Base-by-base conservation (phyloP, 2,329 filamentous ascomycete genomes). In the Pseudocercospora vitis region DNA sequence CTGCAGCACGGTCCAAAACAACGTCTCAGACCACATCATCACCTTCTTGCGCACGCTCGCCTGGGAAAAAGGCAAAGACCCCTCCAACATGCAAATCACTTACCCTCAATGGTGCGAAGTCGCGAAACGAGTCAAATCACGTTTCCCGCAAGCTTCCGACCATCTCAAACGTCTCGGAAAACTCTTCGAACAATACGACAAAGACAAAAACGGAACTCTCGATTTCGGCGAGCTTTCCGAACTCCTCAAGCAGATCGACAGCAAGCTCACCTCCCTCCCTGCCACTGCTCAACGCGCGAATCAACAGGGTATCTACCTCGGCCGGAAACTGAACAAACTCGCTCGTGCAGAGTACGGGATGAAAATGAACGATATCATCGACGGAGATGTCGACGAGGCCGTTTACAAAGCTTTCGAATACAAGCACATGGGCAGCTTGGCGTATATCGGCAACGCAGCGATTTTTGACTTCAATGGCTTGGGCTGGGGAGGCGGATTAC, bases 381-480 rank as follows among this genome's bases (percentile, higher is more conserved):
- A 96, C 64, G 92, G 91, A 16, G 92, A 97, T 68, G 74, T 97
- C 4, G 95, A 99, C 66, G 89, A 92, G 40, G 88, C 91, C 1
- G 85, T 94, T 9, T 97, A 96, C 78, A 92, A 89, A 71, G 89
- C 94, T 0, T 99, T 99, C 68, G 87, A 95, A 71, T 99, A 99
- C 73, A 86, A 80, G 66, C 92, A 99, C 69, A 80, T 99, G 18
- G 94, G 95, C 18, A 94, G 85, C 62, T 74, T 99, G 64, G 94
- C 95, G 4, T 99, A 99, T 67, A 85, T 99, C 62, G 95, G 95
- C 39, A 99, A 99, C 71, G 91, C 91, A 6, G 94, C 94, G 3
- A 86, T 99, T 33, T 99, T 99, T 66, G 94, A 99, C 69, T 83
- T 94, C 50, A 82, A 45, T 11, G 91, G 90, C 0, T 81, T 87